phyloP scores from a whole-genome alignment of 2,329 filamentous ascomycete genomes.

The Tolypocladium cylindrosporum region DNA sequence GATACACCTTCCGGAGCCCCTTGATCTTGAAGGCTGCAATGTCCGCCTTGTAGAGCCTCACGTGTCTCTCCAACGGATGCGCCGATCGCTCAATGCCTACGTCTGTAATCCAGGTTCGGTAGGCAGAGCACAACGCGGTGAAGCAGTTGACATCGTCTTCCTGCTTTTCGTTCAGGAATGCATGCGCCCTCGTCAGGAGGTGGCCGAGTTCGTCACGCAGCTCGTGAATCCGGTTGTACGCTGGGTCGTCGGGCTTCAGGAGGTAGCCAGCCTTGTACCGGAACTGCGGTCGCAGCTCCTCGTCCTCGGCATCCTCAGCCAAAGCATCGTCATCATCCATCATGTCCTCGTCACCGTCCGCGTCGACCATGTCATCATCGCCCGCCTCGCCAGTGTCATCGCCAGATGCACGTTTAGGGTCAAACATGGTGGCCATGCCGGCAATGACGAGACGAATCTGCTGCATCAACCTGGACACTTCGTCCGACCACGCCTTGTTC shows the following conservation, averaged over 20 bases:
- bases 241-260: constrained; percentile 41
- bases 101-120: constrained; percentile 93
- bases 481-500: constrained; percentile 98
- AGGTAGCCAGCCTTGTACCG: constrained; percentile 83
- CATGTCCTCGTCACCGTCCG: constrained; percentile 42
- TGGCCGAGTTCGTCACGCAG: constrained; percentile 72
- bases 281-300: constrained; percentile 77
- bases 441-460: constrained; percentile 83
- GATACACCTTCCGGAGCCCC: constrained; percentile 84
- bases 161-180: constrained; percentile 72
- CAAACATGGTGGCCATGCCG: constrained; percentile 82
- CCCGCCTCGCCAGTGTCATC: constrained; percentile 33
- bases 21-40: constrained; percentile 90
- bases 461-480: constrained; percentile 81
- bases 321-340: constrained; percentile 39
- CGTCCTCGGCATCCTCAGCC: constrained; percentile 62
- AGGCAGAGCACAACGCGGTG: constrained; percentile 83
- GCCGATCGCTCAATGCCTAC: constrained; percentile 94
- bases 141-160: constrained; percentile 96
- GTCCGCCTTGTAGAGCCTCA: constrained; percentile 75
- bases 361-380: constrained; percentile 42
- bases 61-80: constrained; percentile 81
- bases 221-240: constrained; percentile 69
- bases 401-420: constrained; percentile 59
- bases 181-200: constrained; percentile 73